Evolutionary conservation across 2,329 filamentous ascomycete genomes (phyloP), one percentile per base, ranked within the genome.

Genomic region (Salinomyces thailandicus): DNA sequence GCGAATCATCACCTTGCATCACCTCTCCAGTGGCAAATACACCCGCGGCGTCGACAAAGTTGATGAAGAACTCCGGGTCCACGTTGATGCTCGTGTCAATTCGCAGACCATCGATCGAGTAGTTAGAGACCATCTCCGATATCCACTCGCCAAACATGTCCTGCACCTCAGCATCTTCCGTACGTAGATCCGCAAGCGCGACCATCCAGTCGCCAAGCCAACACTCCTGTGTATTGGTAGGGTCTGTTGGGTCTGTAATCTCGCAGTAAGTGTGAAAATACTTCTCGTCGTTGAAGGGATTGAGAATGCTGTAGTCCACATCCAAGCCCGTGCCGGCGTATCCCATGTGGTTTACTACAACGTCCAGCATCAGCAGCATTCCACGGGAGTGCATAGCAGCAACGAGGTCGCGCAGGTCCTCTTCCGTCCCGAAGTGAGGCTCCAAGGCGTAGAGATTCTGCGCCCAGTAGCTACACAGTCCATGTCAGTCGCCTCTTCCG

Each of bases 201-300:
- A 70, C 63, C 2, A 51, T 60, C 17, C 60, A 50, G 46, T 71
- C 64, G 8, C 71, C 71, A 16, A 71, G 58, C 68, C 71, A 73
- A 53, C 72, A 71, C 34, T 56, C 37, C 41, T 66, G 58, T 5
- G 61, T 58, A 24, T 59, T 49, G 9, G 44, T 49, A 26, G 52
- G 48, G 50, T 77, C 58, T 24, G 55, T 51, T 18, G 40, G 32
- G 56, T 75, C 77, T 52, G 79, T 51, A 31, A 73, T 63, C 3
- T 51, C 51, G 54, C 78, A 81, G 48, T 68, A 71, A 2, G 67
- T 28, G 51, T 82, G 76, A 57, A 72, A 82, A 48, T 77, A 78
- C 18, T 65, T 66, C n/a, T 63, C 42, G 22, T 70, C 59, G 53
- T 79, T 69, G 48, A 79, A 73, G 7, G 72, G 68, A 15, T 64